Evolutionary conservation across 768 basidiomycete species (phyloP), one percentile per base, ranked within the genome.

Genomic region (Suillus weaverae): DNA sequence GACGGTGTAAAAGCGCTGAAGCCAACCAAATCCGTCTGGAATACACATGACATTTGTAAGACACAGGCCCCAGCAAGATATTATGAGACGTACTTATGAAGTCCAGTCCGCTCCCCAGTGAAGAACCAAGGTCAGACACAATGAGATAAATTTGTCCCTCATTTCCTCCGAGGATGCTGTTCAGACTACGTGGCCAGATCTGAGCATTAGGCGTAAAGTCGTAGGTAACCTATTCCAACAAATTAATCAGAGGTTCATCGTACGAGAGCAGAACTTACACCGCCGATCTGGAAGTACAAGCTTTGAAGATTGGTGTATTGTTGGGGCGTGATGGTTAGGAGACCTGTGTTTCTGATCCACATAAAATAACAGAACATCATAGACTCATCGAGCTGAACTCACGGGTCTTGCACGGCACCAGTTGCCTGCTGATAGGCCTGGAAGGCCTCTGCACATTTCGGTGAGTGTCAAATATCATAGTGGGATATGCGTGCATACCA

Each of bases 131-230:
- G 69, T 88, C 85, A 33, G 79, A 79, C n/a, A 81, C 77, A 69
- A 88, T 80, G 66, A 88, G 79, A 68, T 89, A 90, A 66, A 89
- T 88, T 62, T 74, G 73, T 69, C 72, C 69, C 5, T 76, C 67
- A 33, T 76, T 72, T 54, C 90, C 90, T 63, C 87, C 87, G 16
- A 91, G 81, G 39, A 76, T 74, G 18, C 77, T 73, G 76, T 91
- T 90, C 66, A 86, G 77, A 4, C 77, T 69, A 59, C 86, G 85
- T 1, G 89, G 89, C 87, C 88, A 90, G 66, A 88, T 85, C 79
- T 91, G 89, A 5, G 86, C 89, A 69, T 89, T 87, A 16, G 85
- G 72, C 4, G 85, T 86, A 62, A 90, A 68, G 72, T 85, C 84
- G 69, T 81, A 88, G 10, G 81, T 81, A 18, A 75, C 75, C 83